Percentiles rank a stretch among this genome's conserved stretches.
Conservation (phyloP, 73 alveolate genomes). For the Uronychia binucleata region DNA sequence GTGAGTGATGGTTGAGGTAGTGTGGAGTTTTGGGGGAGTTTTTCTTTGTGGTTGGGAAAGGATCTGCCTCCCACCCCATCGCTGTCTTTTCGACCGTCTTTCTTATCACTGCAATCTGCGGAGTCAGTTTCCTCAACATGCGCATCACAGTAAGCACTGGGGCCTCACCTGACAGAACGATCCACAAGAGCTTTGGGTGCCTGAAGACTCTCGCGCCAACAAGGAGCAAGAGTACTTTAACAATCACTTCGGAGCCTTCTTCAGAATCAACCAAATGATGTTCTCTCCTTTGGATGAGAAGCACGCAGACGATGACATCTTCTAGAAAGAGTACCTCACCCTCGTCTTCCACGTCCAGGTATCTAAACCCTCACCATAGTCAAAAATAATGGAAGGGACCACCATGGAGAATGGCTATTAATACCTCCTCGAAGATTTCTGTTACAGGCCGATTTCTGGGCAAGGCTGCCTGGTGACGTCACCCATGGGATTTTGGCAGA, state of each 20-base stretch:
- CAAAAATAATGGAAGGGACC: slow-evolving; percentile 65
- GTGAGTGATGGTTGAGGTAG: too few relatives aligned
- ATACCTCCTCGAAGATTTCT: slow-evolving; percentile 81
- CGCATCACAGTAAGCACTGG: slow-evolving; percentile 34
- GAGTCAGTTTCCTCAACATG: slow-evolving; percentile 51
- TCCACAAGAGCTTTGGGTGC: slow-evolving; percentile 93
- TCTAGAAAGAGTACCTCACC: slow-evolving; percentile 79
- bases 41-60: slow-evolving; percentile 47
- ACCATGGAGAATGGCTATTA: slow-evolving; percentile 49
- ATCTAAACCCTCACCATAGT: not conserved
- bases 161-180: slow-evolving; percentile 13
- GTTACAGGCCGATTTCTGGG: slow-evolving; percentile 94
- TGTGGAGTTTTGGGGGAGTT: slow-evolving; percentile 54
- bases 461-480: slow-evolving; percentile 93
- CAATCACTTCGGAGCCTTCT: slow-evolving; percentile 89
- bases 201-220: slow-evolving; percentile 79
- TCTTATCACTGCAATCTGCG: slow-evolving; percentile 29
- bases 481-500: slow-evolving; percentile 94
- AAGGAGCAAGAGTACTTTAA: slow-evolving; percentile 78
- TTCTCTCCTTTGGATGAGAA: slow-evolving; percentile 62
- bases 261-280: slow-evolving; percentile 84
- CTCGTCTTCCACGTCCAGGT: slow-evolving; percentile 76
- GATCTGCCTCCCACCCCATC: slow-evolving; percentile 49
- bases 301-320: slow-evolving; percentile 60
- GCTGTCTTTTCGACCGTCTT: slow-evolving; percentile 35